phyloP scores from a whole-genome alignment of 805 yeast genomes.

The Candida orba region DNA sequence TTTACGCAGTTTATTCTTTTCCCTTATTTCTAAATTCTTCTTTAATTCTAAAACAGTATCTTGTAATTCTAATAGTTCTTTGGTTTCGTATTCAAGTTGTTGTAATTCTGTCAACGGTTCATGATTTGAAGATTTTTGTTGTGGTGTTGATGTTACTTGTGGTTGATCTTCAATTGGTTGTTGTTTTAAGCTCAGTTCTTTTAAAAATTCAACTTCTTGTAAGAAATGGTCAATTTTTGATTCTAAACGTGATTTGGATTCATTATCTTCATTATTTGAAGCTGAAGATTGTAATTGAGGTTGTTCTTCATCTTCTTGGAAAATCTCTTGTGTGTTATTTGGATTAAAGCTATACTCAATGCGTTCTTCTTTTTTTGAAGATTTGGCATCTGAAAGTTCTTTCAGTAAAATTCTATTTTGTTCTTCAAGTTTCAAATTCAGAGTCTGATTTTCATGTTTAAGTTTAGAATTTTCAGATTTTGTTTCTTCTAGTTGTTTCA shows the following conservation, averaged over 20 bases:
- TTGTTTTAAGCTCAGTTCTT: constrained; percentile 4
- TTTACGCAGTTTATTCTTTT: constrained; percentile 30
- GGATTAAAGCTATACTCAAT: constrained; percentile 8
- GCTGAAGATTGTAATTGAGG: too few species aligned
- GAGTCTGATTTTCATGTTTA: too few species aligned
- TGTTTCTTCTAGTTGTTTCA: constrained; percentile 7
- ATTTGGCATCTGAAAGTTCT: constrained; percentile 1
- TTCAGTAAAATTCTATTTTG: constrained; percentile 22
- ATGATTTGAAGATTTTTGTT: background rate
- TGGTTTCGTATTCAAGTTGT: constrained; percentile 27
- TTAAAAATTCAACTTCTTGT: constrained; percentile 18
- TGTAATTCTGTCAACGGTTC: constrained; percentile 24
- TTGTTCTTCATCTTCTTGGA: background rate
- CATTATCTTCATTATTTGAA: too few species aligned
- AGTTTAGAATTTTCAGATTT: background rate
- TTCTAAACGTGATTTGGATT: constrained; percentile 1
- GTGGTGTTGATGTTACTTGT: background rate
- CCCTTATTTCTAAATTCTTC: constrained; percentile 26
- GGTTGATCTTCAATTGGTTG: background rate
- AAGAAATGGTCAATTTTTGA: constrained; percentile 14
- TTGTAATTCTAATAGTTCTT: constrained; percentile 28
- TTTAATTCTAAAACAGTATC: constrained; percentile 27
- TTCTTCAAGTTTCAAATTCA: background rate
- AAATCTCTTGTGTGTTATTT: constrained; percentile 14
- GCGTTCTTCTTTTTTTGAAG: background rate